Percentiles rank a stretch among this genome's conserved stretches.
phyloP scores from a whole-genome alignment of 2,329 filamentous ascomycete genomes.

The Colletotrichum coccodes region DNA sequence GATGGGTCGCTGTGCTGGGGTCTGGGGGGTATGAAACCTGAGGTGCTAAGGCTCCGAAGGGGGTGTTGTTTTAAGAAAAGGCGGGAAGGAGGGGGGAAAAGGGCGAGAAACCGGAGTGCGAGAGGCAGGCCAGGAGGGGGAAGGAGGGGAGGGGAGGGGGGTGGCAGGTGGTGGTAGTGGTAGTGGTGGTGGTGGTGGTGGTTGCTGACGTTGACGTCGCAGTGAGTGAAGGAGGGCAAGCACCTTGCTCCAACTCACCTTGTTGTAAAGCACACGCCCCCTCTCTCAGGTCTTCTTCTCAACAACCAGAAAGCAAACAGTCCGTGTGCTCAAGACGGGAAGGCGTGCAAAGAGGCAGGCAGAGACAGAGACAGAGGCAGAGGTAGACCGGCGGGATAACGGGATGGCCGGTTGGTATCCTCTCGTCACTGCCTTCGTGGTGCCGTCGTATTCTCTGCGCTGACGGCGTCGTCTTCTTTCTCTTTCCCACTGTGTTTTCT shows the following conservation, averaged over 20 bases:
- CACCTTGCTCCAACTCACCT: neutral
- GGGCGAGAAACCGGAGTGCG: conserved; percentile 6
- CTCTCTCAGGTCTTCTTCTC: conserved; percentile 4
- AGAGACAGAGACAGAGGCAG: too few species aligned
- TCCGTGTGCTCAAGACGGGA: neutral
- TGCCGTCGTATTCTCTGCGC: neutral
- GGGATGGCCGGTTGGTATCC: conserved; percentile 9
- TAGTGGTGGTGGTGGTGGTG: neutral
- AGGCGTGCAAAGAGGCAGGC: neutral
- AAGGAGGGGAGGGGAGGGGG: neutral
- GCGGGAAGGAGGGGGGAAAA: neutral
- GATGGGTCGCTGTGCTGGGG: conserved; percentile 26
- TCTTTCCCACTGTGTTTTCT: neutral
- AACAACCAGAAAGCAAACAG: conserved; percentile 15
- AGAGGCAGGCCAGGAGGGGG: neutral
- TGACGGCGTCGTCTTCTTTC: neutral
- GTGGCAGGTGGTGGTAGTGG: neutral
- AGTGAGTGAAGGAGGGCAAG: conserved; percentile 18
- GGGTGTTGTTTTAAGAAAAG: conserved; percentile 10
- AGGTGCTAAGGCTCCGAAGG: neutral
- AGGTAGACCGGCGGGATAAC: neutral
- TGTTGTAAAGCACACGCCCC: conserved; percentile 12
- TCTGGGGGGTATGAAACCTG: conserved; percentile 16
- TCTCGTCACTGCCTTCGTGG: neutral
- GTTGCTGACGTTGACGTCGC: conserved; percentile 30